Base-by-base conservation (phyloP, 345 rosid genomes). In the Syzygium grande region DNA sequence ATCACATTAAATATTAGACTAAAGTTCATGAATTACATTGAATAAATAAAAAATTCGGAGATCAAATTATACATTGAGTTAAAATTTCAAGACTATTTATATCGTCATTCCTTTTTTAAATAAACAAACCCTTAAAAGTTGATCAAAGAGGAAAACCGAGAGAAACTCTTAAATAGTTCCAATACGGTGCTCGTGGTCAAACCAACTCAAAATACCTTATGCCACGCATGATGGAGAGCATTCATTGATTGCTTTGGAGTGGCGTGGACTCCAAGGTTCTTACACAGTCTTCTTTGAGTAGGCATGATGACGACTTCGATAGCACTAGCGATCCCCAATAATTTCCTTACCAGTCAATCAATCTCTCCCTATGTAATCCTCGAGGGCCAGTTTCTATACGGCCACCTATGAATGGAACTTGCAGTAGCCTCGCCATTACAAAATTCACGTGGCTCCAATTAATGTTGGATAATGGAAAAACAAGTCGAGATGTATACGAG, bases 1-100 rank as follows among this genome's bases (percentile, higher is more conserved):
- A 43, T 1, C 46, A 6, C 46, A 43, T 43, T 43, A 1, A 5
- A 43, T 6, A 43, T 43, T 6, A 43, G 1, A 1, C 5, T 1
- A 43, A 43, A 43, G 1, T 43, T 43, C 7, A 43, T 1, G 7
- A 5, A 43, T 0, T 43, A 43, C 5, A 43, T 43, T 43, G 4
- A 43, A 43, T 1, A 43, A 43, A 43, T 43, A 5, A 43, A 43
- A 43, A 43, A 43, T 43, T 43, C 1, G 6, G 5, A 1, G 1
- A 43, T 43, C 7, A 43, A 43, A 43, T 43, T 43, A 43, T 43
- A 43, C 5, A 43, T 43, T 43, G 7, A 43, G 1, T 43, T 1
- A 43, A 1, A 43, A 1, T 43, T 43, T 7, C 5, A 5, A 4
- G 4, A n/a, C n/a, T n/a, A n/a, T n/a, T n/a, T n/a, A n/a, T n/a